Percentiles rank a stretch among this genome's conserved stretches.
phyloP scores from a whole-genome alignment of 495 filamentous ascomycete genomes.

The Glarea lozoyensis region DNA sequence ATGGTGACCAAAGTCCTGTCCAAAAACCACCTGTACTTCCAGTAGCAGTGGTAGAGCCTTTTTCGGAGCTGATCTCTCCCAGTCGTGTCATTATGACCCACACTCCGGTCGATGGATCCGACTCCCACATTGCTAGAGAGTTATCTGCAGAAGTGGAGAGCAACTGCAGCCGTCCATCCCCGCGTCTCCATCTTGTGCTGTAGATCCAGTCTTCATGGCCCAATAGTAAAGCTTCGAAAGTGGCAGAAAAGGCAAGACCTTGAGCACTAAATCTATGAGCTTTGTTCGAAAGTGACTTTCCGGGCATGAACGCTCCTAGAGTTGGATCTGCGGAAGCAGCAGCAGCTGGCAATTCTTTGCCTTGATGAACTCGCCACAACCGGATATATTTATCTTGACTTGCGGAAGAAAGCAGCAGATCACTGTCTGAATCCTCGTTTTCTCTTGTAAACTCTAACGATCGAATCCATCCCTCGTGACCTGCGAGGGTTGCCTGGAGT shows the following conservation, averaged over 20 bases:
- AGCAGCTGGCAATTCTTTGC: slow-evolving; percentile 45
- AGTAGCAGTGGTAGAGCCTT: slow-evolving; percentile 90
- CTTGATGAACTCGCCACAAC: slow-evolving; percentile 77
- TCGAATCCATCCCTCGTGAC: slow-evolving; percentile 93
- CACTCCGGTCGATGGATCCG: slow-evolving; percentile 72
- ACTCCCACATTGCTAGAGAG: slow-evolving; percentile 85
- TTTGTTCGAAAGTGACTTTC: slow-evolving; percentile 73
- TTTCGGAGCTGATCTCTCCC: slow-evolving; percentile 87
- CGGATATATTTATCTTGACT: slow-evolving; percentile 97
- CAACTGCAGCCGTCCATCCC: slow-evolving; percentile 52
- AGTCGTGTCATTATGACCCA: slow-evolving; percentile 81
- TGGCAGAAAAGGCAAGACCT: slow-evolving; percentile 57
- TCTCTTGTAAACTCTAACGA: slow-evolving; percentile 70
- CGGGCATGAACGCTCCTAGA: slow-evolving; percentile 43
- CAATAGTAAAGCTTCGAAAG: slow-evolving; percentile 89
- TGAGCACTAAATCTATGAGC: slow-evolving; percentile 57
- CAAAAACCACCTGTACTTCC: slow-evolving; percentile 94
- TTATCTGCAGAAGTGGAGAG: slow-evolving; percentile 93
- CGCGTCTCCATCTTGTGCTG: slow-evolving; percentile 64
- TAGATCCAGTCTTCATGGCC: slow-evolving; percentile 99
- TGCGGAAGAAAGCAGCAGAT: slow-evolving; percentile 81
- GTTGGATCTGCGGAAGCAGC: slow-evolving; percentile 34
- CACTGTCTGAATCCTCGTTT: slow-evolving; percentile 37
- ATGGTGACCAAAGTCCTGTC: slow-evolving; percentile 87
- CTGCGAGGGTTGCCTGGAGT: slow-evolving; percentile 69